Percentiles rank a stretch among this genome's conserved stretches.
Evolutionary conservation across 2,329 filamentous ascomycete genomes (phyloP).

Genomic region (Exophiala aquamarina): DNA sequence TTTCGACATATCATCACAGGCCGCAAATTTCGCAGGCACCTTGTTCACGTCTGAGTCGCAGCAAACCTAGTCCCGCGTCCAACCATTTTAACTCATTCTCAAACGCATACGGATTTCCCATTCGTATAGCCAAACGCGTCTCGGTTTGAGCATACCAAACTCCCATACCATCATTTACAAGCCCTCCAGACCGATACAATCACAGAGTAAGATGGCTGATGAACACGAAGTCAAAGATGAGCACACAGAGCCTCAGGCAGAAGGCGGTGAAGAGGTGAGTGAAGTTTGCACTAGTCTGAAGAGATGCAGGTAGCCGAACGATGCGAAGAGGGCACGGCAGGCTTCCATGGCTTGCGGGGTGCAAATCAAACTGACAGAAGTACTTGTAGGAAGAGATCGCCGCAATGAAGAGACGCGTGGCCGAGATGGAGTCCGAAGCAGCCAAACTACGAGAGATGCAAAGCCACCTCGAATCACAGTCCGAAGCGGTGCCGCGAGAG

Average conservation of each 20-base stretch:
- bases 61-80: too few relatives aligned
- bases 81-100: too few relatives aligned
- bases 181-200: too few relatives aligned
- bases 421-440: constrained; percentile 88
- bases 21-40: too few relatives aligned
- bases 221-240: constrained; percentile 39
- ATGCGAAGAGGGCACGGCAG: neutral
- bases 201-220: constrained; percentile 35
- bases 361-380: constrained; percentile 1
- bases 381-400: constrained; percentile 69
- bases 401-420: constrained; percentile 82
- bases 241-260: constrained; percentile 39
- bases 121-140: too few relatives aligned
- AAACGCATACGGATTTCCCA: too few relatives aligned
- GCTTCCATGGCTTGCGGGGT: neutral
- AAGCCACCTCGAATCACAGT: constrained; percentile 78
- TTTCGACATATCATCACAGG: too few relatives aligned
- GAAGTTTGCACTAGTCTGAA: too few relatives aligned
- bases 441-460: constrained; percentile 87
- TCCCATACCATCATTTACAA: too few relatives aligned
- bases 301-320: constrained; percentile 36
- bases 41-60: too few relatives aligned
- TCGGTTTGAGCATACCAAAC: too few relatives aligned
- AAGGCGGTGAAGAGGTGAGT: constrained; percentile 39
- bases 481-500: constrained; percentile 72